Conservation (phyloP, 208 protist genomes). For the Trypanosoma lewisi region DNA sequence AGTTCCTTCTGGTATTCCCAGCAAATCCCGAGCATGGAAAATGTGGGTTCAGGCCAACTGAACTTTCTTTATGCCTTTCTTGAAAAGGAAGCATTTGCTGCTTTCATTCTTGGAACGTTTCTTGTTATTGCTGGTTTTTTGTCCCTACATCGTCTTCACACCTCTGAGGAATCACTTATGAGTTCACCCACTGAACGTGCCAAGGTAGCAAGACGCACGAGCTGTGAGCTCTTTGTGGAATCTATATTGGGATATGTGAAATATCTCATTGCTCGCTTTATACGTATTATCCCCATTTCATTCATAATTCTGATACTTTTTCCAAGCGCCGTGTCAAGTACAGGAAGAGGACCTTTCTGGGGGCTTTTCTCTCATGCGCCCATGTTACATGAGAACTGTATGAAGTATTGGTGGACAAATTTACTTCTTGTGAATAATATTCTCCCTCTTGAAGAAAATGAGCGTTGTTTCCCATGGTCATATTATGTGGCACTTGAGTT, state of each 20-base stretch:
- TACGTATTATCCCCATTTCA: conserved; percentile 24
- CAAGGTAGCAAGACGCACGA: neutral
- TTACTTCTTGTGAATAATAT: conserved; percentile 35
- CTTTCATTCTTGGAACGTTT: conserved; percentile 30
- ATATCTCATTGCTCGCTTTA: conserved; percentile 25
- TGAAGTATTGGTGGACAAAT: conserved; percentile 34
- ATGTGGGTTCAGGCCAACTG: conserved; percentile 6
- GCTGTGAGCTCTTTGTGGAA: neutral
- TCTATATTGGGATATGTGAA: conserved; percentile 18
- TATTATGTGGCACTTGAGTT: conserved; percentile 40
- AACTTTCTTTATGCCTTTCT: conserved; percentile 25
- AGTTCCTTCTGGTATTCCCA: conserved; percentile 25
- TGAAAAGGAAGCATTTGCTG: conserved; percentile 17
- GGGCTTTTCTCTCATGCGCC: conserved; percentile 10
- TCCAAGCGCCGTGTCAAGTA: conserved; percentile 3
- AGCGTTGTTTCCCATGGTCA: conserved; percentile 33
- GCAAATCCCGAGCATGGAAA: conserved; percentile 18
- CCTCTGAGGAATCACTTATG: conserved; percentile 15
- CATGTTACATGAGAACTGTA: conserved; percentile 22
- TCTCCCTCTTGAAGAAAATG: conserved; percentile 15
- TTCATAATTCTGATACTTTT: conserved; percentile 21
- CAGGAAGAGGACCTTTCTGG: conserved; percentile 25
- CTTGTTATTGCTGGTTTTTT: conserved; percentile 34
- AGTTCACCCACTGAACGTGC: conserved; percentile 12
- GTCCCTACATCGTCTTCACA: conserved; percentile 28